Conservation (phyloP, 495 filamentous ascomycete species). For the Podospora sp. region DNA sequence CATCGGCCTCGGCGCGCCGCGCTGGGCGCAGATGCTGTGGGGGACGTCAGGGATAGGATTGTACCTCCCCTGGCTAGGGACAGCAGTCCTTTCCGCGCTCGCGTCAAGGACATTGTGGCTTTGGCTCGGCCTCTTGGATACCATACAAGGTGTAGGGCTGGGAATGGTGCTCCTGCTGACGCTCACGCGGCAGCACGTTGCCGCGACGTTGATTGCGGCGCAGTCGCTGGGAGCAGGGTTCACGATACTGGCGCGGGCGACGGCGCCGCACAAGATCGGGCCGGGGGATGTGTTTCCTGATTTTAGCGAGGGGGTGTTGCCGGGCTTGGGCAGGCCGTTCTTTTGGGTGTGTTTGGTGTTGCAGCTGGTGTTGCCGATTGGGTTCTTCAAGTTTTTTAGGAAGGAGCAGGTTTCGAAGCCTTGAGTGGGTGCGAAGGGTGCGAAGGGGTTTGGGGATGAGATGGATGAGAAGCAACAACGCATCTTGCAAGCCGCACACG, state of each 20-base stretch:
- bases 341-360: slow-evolving; percentile 66
- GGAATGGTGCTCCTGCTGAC: slow-evolving; percentile 68
- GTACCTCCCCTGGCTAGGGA: slow-evolving; percentile 63
- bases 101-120: slow-evolving; percentile 62
- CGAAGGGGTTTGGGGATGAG: too few relatives aligned
- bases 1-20: slow-evolving; percentile 62
- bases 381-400: slow-evolving; percentile 61
- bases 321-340: slow-evolving; percentile 53
- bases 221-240: slow-evolving; percentile 55
- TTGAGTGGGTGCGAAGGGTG: slow-evolving; percentile 32
- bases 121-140: slow-evolving; percentile 66
- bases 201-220: slow-evolving; percentile 56
- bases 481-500: too few relatives aligned
- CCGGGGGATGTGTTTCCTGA: slow-evolving; percentile 65
- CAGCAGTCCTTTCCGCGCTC: slow-evolving; percentile 52
- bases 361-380: slow-evolving; percentile 65
- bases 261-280: slow-evolving; percentile 57
- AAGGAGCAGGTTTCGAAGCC: slow-evolving; percentile 73
- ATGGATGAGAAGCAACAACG: too few relatives aligned
- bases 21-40: slow-evolving; percentile 71
- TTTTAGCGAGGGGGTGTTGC: slow-evolving; percentile 38
- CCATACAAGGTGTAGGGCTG: slow-evolving; percentile 62
- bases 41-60: slow-evolving; percentile 56
- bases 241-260: slow-evolving; percentile 41
- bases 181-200: slow-evolving; percentile 61